Evolutionary conservation across 2,329 filamentous ascomycete genomes (phyloP).

Genomic region (Aspergillus persii): DNA sequence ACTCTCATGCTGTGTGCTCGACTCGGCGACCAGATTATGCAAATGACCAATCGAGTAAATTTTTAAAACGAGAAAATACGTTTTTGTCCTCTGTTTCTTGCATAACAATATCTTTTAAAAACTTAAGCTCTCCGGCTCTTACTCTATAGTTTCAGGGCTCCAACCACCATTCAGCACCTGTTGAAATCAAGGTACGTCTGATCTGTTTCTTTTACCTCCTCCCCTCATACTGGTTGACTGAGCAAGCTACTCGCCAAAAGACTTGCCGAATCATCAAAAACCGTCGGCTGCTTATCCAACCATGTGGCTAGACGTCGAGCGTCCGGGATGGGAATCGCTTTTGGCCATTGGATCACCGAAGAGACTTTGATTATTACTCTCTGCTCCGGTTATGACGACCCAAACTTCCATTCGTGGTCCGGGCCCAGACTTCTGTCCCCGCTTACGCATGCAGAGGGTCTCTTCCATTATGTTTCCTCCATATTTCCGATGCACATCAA

Average conservation of each 20-base stretch:
- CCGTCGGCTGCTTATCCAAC: not conserved
- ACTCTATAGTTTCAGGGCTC: not conserved
- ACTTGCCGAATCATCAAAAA: not conserved
- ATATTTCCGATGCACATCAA: not conserved
- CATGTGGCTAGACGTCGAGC: not conserved
- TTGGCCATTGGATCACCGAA: not conserved
- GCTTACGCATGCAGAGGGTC: not conserved
- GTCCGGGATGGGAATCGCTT: not conserved
- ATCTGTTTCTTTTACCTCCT: not conserved
- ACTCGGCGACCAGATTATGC: not conserved
- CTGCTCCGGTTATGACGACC: not conserved
- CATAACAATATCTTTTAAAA: not conserved
- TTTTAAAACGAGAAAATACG: not conserved
- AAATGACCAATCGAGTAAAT: not conserved
- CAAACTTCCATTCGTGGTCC: not conserved
- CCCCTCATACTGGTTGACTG: not conserved
- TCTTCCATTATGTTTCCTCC: not conserved
- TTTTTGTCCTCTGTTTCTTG: not conserved
- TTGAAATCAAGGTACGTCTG: not conserved
- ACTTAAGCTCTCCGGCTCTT: not conserved
- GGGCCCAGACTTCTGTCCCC: not conserved
- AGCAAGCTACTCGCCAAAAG: not conserved
- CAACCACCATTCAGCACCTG: not conserved
- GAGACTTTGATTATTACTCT: not conserved
- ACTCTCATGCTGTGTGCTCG: not conserved